These are phyloP conservation scores for Sicyos edulis DNA, from an alignment of 306 rosid species.

Conservation along the genomic window DNA sequence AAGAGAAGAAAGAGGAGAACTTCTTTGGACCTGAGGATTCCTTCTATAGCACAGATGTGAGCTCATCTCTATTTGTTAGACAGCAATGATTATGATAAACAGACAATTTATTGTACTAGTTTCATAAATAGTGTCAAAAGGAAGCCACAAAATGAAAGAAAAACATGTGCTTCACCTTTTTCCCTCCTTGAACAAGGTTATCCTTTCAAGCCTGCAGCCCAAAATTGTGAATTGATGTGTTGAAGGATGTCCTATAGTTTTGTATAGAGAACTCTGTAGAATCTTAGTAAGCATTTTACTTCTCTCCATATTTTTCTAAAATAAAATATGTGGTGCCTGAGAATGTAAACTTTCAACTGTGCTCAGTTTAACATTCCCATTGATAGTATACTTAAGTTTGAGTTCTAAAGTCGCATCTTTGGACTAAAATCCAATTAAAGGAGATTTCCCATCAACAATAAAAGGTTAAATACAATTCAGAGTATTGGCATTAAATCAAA, in stretches of 20 bases:
- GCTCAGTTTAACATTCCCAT: no score
- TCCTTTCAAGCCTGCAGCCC: not conserved
- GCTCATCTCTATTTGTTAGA: slow-evolving; percentile 76
- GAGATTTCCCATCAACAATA: no score
- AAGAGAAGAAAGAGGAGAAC: slow-evolving; percentile 77
- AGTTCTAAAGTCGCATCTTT: no score
- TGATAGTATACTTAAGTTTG: no score
- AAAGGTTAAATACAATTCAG: no score
- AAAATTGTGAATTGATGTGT: not conserved
- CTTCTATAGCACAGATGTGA: slow-evolving; percentile 82
- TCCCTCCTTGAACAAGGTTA: not conserved
- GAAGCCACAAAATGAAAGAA: slow-evolving; percentile 4
- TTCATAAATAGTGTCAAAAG: slow-evolving; percentile 16
- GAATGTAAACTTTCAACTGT: no score
- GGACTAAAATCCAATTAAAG: no score
- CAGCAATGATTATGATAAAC: slow-evolving; percentile 35
- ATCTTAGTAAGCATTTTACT: not conserved
- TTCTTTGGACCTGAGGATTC: slow-evolving; percentile 86
- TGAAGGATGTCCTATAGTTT: slow-evolving; percentile 7
- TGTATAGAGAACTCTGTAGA: not conserved
- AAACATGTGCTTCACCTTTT: not conserved
- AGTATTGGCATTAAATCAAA: no score
- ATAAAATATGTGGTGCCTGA: no score
- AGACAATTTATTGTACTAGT: slow-evolving; percentile 9
- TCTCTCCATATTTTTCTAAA: not conserved